phyloP scores from a whole-genome alignment of 352 stramenopile genomes.

The Phytophthora crassamura region DNA sequence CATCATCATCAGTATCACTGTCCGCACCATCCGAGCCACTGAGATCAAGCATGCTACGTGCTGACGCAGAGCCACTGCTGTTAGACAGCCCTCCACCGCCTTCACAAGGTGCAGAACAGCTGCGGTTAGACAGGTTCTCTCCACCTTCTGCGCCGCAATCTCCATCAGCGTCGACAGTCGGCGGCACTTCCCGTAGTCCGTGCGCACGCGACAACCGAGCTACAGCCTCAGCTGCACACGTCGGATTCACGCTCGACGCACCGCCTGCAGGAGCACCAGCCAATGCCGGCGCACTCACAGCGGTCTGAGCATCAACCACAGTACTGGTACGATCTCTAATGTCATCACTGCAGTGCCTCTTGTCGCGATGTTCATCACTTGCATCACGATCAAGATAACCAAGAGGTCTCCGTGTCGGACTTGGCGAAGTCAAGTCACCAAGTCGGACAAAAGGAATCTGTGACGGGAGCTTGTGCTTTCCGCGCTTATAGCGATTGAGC shows the following conservation, averaged over 20 bases:
- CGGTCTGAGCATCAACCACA: conserved; percentile 11
- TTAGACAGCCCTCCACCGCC: conserved; percentile 7
- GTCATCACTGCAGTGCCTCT: conserved; percentile 2
- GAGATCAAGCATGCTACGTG: conserved; percentile 2
- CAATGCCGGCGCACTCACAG: conserved; percentile 2
- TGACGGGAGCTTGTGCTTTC: conserved; percentile 2
- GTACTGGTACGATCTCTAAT: background rate
- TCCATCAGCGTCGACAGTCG: conserved; percentile 7
- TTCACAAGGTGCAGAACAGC: background rate
- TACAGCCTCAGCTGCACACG: conserved; percentile 10
- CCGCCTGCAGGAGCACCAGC: background rate
- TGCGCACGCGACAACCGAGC: conserved; percentile 6
- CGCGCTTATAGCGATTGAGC: conserved; percentile 6
- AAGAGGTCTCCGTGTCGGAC: background rate
- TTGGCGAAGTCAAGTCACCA: background rate
- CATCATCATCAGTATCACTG: conserved; percentile 1
- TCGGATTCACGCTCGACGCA: conserved; percentile 14
- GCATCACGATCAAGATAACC: background rate
- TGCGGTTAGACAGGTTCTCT: conserved; percentile 5
- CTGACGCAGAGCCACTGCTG: conserved; percentile 1
- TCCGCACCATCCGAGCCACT: conserved; percentile 11
- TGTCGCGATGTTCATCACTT: conserved; percentile 5
- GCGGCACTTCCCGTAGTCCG: background rate
- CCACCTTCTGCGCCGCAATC: conserved; percentile 4
- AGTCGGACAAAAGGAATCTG: conserved; percentile 13